phyloP scores from a whole-genome alignment of 2,329 filamentous ascomycete species.

The Trichoderma sp. region DNA sequence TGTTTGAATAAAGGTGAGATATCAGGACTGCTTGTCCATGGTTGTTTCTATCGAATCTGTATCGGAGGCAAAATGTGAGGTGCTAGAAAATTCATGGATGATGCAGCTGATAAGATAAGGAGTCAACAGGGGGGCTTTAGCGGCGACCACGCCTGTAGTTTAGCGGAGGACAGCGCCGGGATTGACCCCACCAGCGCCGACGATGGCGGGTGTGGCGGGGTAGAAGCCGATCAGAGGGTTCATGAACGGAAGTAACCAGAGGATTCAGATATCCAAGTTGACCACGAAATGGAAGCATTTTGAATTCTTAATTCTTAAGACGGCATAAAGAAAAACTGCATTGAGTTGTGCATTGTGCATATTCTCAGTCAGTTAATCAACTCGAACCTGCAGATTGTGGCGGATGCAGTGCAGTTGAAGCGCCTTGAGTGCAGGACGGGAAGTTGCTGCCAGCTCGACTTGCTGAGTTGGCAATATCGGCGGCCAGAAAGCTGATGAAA shows the following conservation, averaged over 20 bases:
- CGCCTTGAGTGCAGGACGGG: background rate
- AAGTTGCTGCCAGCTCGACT: slow-evolving; percentile 5
- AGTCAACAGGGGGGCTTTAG: background rate
- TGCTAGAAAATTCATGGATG: slow-evolving; percentile 15
- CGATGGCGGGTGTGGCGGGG: slow-evolving; percentile 17
- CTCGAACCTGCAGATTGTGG: background rate
- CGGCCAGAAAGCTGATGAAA: background rate
- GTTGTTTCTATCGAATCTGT: background rate
- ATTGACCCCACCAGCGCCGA: slow-evolving; percentile 20
- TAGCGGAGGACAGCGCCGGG: slow-evolving; percentile 11
- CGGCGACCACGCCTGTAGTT: background rate
- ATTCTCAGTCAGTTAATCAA: background rate
- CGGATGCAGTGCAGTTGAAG: background rate
- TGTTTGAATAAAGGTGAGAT: slow-evolving; percentile 19
- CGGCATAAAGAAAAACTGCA: background rate
- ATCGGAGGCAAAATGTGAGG: background rate
- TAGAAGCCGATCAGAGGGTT: slow-evolving; percentile 10
- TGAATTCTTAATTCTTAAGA: background rate
- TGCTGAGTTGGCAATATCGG: slow-evolving; percentile 18
- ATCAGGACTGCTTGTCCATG: background rate
- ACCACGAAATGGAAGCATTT: too few relatives aligned
- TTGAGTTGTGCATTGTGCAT: background rate
- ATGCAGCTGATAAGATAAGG: slow-evolving; percentile 24
- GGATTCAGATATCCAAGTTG: too few relatives aligned
- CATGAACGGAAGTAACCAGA: too few relatives aligned